phyloP scores from a whole-genome alignment of 2,329 filamentous ascomycete species.

The Trichoderma brevicompactum region DNA sequence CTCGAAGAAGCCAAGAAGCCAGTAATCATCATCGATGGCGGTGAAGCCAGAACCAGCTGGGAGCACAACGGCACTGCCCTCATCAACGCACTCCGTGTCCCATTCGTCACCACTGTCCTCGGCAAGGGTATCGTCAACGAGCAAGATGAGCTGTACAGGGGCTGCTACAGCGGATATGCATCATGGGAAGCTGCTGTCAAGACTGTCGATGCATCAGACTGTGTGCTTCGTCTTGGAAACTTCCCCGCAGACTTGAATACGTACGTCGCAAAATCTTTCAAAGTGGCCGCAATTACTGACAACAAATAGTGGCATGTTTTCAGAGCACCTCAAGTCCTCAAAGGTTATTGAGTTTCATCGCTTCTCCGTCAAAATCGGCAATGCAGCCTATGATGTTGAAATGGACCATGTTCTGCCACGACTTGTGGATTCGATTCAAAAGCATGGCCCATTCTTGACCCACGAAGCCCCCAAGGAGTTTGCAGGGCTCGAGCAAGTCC shows the following conservation, averaged over 20 bases:
- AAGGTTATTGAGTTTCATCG: constrained; percentile 15
- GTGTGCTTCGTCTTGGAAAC: constrained; percentile 31
- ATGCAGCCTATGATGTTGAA: not conserved
- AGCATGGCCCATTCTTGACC: not conserved
- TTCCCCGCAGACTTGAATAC: constrained; percentile 11
- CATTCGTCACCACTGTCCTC: constrained; percentile 1
- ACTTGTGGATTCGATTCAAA: not conserved
- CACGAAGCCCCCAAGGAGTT: too few species aligned
- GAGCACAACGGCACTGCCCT: not conserved
- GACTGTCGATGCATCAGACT: constrained; percentile 28
- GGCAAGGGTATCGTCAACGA: constrained; percentile 7
- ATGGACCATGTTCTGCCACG: too few species aligned
- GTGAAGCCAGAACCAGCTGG: constrained; percentile 1
- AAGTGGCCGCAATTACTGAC: rapidly evolving
- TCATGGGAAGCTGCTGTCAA: not conserved
- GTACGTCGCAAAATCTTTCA: not conserved
- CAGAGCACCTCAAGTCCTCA: not conserved
- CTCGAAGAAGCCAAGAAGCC: constrained; percentile 2
- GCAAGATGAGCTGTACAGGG: not conserved
- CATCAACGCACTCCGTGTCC: not conserved
- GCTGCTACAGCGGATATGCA: not conserved
- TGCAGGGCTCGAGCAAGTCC: too few species aligned
- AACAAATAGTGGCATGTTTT: constrained; percentile 10
- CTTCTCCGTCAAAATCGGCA: constrained; percentile 2
- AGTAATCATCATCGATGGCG: constrained; percentile 11